Base-by-base conservation (phyloP, 768 basidiomycete genomes). In the Hirschioporus abietinus region DNA sequence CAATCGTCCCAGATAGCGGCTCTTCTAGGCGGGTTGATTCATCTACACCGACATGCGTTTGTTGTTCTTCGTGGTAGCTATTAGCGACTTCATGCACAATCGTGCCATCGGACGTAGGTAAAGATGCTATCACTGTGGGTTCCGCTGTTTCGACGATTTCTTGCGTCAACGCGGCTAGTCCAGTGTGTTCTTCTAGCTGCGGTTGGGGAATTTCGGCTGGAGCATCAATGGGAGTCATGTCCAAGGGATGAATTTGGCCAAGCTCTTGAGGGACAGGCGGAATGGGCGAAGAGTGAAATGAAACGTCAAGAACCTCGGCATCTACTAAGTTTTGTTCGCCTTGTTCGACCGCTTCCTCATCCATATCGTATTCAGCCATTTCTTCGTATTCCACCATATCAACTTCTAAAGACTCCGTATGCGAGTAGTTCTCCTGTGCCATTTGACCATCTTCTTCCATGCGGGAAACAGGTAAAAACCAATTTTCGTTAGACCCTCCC, bases 351-450 rank as follows among this genome's bases (percentile, higher is more conserved):
- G 74, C 76, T 26, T 71, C 75, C 67, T 80, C 82, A 63, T 85
- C 83, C 84, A 86, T 86, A 60, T 85, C 84, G 69, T 85, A 89
- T 74, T 89, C 88, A 57, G 75, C 77, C 57, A 80, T 83, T 42
- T 71, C 78, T 7, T 80, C 76, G 66, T 83, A 82, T 62, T 81
- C 78, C 65, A 87, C 86, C 88, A 90, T 89, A 67, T 90, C 88
- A 60, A 90, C 82, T 72, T 90, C 88, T 64, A 88, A 80, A 58
- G 81, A 82, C 68, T 68, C 71, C 64, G 64, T 66, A 9, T 25
- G 25, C 15, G 60, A 25, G 18, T 25, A 61, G 15, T 25, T 61
- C 25, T 61, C 60, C 12, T 61, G 60, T 25, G 23, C 23, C 25
- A 17, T 58, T 65, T 77, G 76, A 63, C 72, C 72, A 70, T 87